Percentiles rank a stretch among this genome's conserved stretches.
phyloP scores from a whole-genome alignment of 2,329 filamentous ascomycete species.

The Hymenoscyphus albidus region DNA sequence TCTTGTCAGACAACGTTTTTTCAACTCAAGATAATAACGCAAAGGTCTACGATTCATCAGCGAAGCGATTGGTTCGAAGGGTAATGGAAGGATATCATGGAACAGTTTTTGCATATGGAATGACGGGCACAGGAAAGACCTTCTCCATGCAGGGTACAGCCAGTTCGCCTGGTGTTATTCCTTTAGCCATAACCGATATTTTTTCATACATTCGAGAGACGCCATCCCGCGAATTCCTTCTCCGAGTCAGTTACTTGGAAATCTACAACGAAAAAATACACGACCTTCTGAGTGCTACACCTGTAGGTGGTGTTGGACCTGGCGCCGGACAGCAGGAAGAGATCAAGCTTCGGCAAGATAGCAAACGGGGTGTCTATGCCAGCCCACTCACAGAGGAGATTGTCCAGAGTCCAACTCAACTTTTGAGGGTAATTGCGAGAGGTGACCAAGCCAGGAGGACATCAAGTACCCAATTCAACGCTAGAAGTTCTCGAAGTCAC shows the following conservation, averaged over 20 bases:
- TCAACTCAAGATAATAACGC: slow-evolving; percentile 90
- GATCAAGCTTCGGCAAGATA: slow-evolving; percentile 95
- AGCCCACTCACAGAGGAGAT: slow-evolving; percentile 97
- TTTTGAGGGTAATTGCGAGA: slow-evolving; percentile 88
- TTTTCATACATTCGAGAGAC: slow-evolving; percentile 99
- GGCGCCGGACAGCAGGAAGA: slow-evolving; percentile 69
- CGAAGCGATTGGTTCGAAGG: slow-evolving; percentile 87
- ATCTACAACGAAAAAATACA: slow-evolving; percentile 99
- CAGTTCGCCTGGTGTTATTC: slow-evolving; percentile 85
- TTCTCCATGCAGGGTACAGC: slow-evolving; percentile 99
- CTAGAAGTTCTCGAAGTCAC: slow-evolving; percentile 93
- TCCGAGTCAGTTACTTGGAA: slow-evolving; percentile 95
- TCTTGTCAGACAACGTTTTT: slow-evolving; percentile 82
- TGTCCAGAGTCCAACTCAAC: slow-evolving; percentile 93
- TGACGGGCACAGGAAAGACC: slow-evolving; percentile 98
- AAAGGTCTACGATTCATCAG: slow-evolving; percentile 88
- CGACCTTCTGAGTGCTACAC: slow-evolving; percentile 78
- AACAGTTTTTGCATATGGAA: slow-evolving; percentile 97
- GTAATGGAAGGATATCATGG: slow-evolving; percentile 99
- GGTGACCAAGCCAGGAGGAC: slow-evolving; percentile 88
- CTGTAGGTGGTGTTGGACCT: slow-evolving; percentile 50
- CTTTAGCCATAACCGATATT: slow-evolving; percentile 95
- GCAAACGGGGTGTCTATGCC: slow-evolving; percentile 93
- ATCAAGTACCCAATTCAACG: slow-evolving; percentile 94
- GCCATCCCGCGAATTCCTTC: slow-evolving; percentile 85